Evolutionary conservation across 176 grass and related monocot genomes (phyloP), one percentile per base, ranked within the genome.

Genomic region (Metroxylon sagu): DNA sequence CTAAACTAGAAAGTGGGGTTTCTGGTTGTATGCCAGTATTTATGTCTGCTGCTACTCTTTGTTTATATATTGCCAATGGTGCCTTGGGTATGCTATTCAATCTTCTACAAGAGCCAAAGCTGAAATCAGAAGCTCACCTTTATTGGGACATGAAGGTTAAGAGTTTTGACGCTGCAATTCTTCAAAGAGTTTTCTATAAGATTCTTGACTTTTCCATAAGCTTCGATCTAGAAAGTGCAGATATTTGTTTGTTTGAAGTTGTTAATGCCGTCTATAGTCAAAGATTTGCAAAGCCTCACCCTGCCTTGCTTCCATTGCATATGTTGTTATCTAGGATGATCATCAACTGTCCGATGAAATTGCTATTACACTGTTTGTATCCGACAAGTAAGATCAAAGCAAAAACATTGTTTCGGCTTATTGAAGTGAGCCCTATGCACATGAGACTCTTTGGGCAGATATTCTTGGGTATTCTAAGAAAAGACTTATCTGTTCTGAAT

Each of bases 381-480:
- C 64, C 71, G 43, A 86, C 80, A 76, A 84, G 74, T 77, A 84
- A 77, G 68, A 65, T 84, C 49, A 95, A 87, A 71, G 72, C 83
- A 63, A 95, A 71, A 74, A 68, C 58, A 48, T 14, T 84, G 28
- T 48, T 74, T 39, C 61, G 89, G 72, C 71, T 95, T 77, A 50
- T 90, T 72, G 83, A 86, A 84, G 70, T 59, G 73, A 90, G 83
- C 61, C 80, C 83, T 55, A 76, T 78, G 65, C 83, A 89, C 71
- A 76, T 95, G 71, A 71, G 68, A 10, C 65, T 86, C 69, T 95
- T 95, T 77, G 75, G 83, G 14, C 75, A 81, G 49, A 62, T 87
- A 63, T 84, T 95, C 53, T 60, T 77, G 74, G 80, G 76, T 75
- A 48, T 77, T 72, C 51, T 95, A 29, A 25, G 54, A 49, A 81